Evolutionary conservation across 1,139 yeast genomes (phyloP).

Genomic region (Pichia sp.): DNA sequence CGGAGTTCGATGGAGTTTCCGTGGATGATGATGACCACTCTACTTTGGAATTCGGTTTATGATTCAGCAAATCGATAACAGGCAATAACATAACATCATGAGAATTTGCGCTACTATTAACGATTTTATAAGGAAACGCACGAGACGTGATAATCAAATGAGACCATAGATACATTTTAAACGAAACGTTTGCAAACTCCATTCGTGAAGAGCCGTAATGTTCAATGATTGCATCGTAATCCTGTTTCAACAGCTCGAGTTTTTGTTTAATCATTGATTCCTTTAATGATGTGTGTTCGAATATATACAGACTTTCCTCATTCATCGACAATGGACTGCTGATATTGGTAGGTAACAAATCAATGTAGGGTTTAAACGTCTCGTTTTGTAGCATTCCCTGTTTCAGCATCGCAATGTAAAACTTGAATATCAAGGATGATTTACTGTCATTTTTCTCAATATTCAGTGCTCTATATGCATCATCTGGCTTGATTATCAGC

Average conservation of each 20-base stretch:
- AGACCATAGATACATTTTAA: constrained; percentile 68
- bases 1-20: constrained; percentile 6
- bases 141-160: constrained; percentile 68
- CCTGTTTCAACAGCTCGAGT: constrained; percentile 7
- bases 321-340: constrained; percentile 61
- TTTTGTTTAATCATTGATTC: constrained; percentile 11
- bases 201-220: not conserved
- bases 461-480: constrained; percentile 14
- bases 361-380: constrained; percentile 40
- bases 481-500: constrained; percentile 16
- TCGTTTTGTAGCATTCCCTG: not conserved
- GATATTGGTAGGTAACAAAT: constrained; percentile 48
- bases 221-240: constrained; percentile 8
- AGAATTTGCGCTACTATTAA: constrained; percentile 28
- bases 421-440: constrained; percentile 12
- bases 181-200: constrained; percentile 39
- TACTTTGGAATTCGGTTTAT: constrained; percentile 50
- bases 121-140: constrained; percentile 62
- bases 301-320: constrained; percentile 35
- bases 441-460: constrained; percentile 1
- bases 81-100: constrained; percentile 67
- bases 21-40: constrained; percentile 39
- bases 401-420: constrained; percentile 13
- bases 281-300: constrained; percentile 50
- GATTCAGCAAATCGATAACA: constrained; percentile 69